phyloP scores from a whole-genome alignment of 768 basidiomycete species.

The Leccinum truebloodii region DNA sequence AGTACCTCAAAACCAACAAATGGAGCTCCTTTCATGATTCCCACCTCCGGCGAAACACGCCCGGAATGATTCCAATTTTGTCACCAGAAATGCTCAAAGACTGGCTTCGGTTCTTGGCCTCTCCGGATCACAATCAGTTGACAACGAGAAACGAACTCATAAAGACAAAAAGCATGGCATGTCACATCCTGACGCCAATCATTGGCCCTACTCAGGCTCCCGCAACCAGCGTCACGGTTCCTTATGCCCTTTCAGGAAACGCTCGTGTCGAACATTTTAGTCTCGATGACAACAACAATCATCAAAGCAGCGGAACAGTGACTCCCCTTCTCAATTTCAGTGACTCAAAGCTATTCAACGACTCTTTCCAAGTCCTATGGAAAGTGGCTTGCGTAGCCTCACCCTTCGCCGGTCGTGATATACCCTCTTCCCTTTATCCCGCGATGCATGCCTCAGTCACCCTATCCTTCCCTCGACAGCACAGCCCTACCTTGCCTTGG shows the following conservation, averaged over 20 bases:
- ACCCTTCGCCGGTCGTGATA: no score
- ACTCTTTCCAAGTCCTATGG: no score
- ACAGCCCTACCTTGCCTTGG: no score
- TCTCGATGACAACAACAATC: conserved; percentile 42
- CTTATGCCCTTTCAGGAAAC: conserved; percentile 47
- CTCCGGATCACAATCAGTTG: conserved; percentile 16
- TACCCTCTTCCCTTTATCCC: no score
- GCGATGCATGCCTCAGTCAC: no score
- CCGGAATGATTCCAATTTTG: conserved; percentile 21
- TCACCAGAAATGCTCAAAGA: conserved; percentile 15
- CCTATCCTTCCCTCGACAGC: no score
- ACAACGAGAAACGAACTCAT: conserved; percentile 23
- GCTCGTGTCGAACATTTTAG: conserved; percentile 53
- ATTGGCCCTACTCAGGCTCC: no score
- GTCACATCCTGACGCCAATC: conserved; percentile 9
- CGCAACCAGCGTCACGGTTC: conserved; percentile 26
- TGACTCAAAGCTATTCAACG: no score
- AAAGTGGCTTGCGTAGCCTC: no score
- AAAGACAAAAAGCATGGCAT: conserved; percentile 26
- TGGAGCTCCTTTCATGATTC: conserved; percentile 32
- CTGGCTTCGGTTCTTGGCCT: conserved; percentile 14
- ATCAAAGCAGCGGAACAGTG: conserved; percentile 17
- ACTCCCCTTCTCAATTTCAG: background rate
- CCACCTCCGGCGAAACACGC: conserved; percentile 27
- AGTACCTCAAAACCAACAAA: conserved; percentile 20